Evolutionary conservation across 1,139 yeast genomes (phyloP), one percentile per base, ranked within the genome.

Genomic region (Yamadazyma spencermartinsiae): DNA sequence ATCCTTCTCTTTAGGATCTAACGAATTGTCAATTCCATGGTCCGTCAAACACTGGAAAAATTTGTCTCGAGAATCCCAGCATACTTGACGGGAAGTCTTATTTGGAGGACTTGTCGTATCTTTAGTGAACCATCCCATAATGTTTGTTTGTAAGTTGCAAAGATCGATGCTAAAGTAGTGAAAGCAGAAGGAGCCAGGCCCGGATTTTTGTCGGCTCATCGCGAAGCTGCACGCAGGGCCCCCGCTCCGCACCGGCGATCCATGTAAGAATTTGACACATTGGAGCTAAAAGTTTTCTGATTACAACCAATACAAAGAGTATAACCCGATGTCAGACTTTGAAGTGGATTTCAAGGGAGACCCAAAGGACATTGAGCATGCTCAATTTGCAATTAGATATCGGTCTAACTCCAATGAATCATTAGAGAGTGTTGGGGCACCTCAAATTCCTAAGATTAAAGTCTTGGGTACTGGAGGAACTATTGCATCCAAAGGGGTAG

Each of bases 381-480:
- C 39, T 15, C 42, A 45, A 34, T 52, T 53, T 37, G 50, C 44
- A 33, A 40, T 53, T 16, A 41, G 46, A 31, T 53, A 52, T 28
- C 28, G 55, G 9, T 46, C 54, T n/a, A 46, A 43, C 33, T 51
- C 55, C 2, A 17, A 34, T 2, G 29, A 34, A 2, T 49, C 55
- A 2, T 31, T 38, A 15, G 41, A 25, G 26, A 37, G 15, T 14
- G 40, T 31, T 24, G 43, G 34, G 23, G 15, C 24, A 1, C 52
- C 45, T 5, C 39, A 44, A 20, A 46, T 68, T 30, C 79, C 79
- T 1, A 56, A 57, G 4, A 63, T 82, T 36, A 81, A 81, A 48
- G 79, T 82, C 16, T 61, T 82, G 25, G 88, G 86, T 2, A 82
- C 88, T 1, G 88, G 88, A 8, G 88, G 88, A 11, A 82, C 88